phyloP scores from a whole-genome alignment of 2,329 filamentous ascomycete genomes.

The Sporothrix luriei region DNA sequence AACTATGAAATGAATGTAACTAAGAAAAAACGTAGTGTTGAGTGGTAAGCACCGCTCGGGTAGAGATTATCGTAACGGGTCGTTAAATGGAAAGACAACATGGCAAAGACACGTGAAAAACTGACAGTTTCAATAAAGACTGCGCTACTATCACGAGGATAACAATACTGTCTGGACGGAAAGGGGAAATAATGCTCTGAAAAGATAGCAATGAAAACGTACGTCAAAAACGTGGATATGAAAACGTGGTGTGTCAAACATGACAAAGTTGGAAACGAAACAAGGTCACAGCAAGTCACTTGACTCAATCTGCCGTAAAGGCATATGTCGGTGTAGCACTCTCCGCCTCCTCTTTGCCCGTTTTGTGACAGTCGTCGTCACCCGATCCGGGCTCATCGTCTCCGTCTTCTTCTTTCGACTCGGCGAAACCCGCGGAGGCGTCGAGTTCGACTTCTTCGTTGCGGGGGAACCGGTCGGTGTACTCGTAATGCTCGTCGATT shows the following conservation, averaged over 20 bases:
- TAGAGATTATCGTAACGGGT: background rate
- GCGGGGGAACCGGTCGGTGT: background rate
- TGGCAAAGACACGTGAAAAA: background rate
- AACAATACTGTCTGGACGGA: no score
- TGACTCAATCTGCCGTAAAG: background rate
- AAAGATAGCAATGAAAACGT: no score
- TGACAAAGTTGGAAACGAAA: background rate
- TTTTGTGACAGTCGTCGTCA: background rate
- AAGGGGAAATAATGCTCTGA: no score
- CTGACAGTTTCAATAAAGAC: background rate
- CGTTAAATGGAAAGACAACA: background rate
- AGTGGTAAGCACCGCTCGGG: background rate
- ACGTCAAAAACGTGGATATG: no score
- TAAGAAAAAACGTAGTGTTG: background rate
- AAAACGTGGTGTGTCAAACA: background rate
- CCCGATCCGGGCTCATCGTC: background rate
- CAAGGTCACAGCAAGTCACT: background rate
- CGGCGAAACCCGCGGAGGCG: background rate
- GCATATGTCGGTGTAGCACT: background rate
- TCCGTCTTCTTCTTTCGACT: background rate
- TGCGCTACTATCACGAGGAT: no score
- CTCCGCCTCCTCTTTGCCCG: background rate
- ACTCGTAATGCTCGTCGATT: background rate
- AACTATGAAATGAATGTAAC: background rate
- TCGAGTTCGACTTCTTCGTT: slow-evolving; percentile 1